These are phyloP conservation scores for Cyberlindnera mrakii DNA, from an alignment of 805 yeast genomes.

Conservation along the genomic window DNA sequence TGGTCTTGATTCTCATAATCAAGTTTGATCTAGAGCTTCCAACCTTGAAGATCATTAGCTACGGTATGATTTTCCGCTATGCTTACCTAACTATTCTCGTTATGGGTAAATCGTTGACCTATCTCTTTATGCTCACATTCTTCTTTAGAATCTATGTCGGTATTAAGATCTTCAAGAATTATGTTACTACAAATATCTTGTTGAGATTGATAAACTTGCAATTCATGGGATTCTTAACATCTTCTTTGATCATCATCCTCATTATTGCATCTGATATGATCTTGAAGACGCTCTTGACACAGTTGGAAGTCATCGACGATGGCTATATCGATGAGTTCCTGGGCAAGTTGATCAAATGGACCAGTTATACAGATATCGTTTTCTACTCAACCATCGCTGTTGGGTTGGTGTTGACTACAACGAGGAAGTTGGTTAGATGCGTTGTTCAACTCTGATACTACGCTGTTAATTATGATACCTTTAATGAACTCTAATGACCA, in stretches of 20 bases:
- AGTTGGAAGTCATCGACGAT: constrained; percentile 2
- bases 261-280: constrained; percentile 10
- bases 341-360: constrained; percentile 3
- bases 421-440: constrained; percentile 4
- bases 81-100: constrained; percentile 9
- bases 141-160: constrained; percentile 18
- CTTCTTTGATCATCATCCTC: constrained; percentile 8
- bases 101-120: constrained; percentile 14
- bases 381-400: constrained; percentile 10
- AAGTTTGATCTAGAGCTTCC: constrained; percentile 15
- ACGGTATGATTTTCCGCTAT: constrained; percentile 11
- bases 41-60: constrained; percentile 3
- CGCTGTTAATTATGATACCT: too few relatives aligned
- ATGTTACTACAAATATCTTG: constrained; percentile 13
- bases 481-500: too few relatives aligned
- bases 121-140: constrained; percentile 13
- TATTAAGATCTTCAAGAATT: constrained; percentile 11
- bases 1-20: constrained; percentile 12
- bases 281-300: constrained; percentile 7
- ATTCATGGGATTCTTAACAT: constrained; percentile 17
- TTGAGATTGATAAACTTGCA: constrained; percentile 15
- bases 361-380: constrained; percentile 6
- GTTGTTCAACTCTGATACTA: not conserved
- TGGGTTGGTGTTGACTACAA: constrained; percentile 9
- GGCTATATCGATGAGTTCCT: not conserved